Evolutionary conservation across 2,329 filamentous ascomycete species (phyloP), one percentile per base, ranked within the genome.

Genomic region (Myriangium duriaei): DNA sequence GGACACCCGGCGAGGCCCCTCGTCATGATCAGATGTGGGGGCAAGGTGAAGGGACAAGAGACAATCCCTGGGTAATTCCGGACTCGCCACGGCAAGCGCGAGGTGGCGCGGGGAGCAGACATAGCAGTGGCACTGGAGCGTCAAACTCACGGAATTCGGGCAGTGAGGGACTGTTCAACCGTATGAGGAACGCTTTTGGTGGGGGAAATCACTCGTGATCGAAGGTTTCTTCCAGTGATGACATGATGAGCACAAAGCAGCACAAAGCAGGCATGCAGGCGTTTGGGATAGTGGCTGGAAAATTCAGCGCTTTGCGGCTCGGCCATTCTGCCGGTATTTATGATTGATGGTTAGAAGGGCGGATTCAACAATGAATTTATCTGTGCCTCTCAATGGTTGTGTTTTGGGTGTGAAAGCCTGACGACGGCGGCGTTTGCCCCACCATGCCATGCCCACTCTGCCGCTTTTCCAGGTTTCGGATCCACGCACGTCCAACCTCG

Each of bases 121-220:
- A 29, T 12, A 32, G 32, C 26, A 30, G 39, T 15, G 40, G 37
- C 4, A 15, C 39, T 11, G 41, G 38, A 30, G 26, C 31, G 11
- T 30, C 37, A 14, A n/a, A 7, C 7, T 16, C 35, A 9, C 37
- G 31, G 7, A 17, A 31, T 17, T 32, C 30, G n/a, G 35, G 40
- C 24, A 30, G 18, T 21, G 46, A 44, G 7, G 48, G 51, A 19
- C 44, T 54, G 26, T 55, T 54, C 39, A 46, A 44, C 13, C 45
- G 54, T n/a, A 55, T 57, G 53, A 48, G 54, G 10, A 47, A 55
- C 31, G 52, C 52, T 10, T 57, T 57, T 30, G 47, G 47, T 4
- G 42, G 47, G 24, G 45, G 46, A 12, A 15, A 26, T 26, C n/a
- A 21, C 30, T 28, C 30, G n/a, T 39, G 17, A 39, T 12, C n/a